Conservation (phyloP, 2,329 filamentous ascomycete species). For the Didymella segeticola region DNA sequence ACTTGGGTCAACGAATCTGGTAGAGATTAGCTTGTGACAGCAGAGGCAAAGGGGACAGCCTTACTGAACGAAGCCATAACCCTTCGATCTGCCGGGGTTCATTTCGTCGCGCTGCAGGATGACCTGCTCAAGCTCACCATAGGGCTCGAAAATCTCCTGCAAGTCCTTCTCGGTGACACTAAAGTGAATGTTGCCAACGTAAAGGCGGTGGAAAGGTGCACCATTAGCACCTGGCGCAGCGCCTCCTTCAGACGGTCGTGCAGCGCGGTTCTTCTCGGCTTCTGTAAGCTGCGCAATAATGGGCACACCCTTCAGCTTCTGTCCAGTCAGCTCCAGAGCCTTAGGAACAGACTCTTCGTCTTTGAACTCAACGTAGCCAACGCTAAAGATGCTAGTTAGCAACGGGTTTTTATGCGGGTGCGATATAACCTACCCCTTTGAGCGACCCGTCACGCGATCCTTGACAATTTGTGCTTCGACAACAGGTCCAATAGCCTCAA, state of each 20-base stretch:
- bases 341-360: constrained; percentile 90
- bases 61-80: constrained; percentile 98
- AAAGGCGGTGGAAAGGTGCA: constrained; percentile 95
- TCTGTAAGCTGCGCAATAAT: constrained; percentile 98
- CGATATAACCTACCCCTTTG: constrained; percentile 78
- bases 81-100: constrained; percentile 60
- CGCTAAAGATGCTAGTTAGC: constrained; percentile 65
- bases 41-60: constrained; percentile 49
- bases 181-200: constrained; percentile 99
- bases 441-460: constrained; percentile 93
- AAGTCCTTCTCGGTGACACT: constrained; percentile 97
- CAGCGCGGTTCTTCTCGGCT: constrained; percentile 98
- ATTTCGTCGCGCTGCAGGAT: constrained; percentile 98
- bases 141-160: constrained; percentile 95
- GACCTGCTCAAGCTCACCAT: constrained; percentile 96
- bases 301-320: constrained; percentile 97
- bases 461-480: constrained; percentile 99
- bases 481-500: constrained; percentile 91
- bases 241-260: constrained; percentile 69
- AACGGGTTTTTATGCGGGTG: background rate
- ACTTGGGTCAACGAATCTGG: constrained; percentile 87
- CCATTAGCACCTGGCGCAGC: constrained; percentile 75
- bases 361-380: constrained; percentile 99
- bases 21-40: constrained; percentile 23
- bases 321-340: constrained; percentile 97